Evolutionary conservation across 2,329 filamentous ascomycete species (phyloP), one percentile per base, ranked within the genome.

Genomic region (Drechslerella dactyloides): DNA sequence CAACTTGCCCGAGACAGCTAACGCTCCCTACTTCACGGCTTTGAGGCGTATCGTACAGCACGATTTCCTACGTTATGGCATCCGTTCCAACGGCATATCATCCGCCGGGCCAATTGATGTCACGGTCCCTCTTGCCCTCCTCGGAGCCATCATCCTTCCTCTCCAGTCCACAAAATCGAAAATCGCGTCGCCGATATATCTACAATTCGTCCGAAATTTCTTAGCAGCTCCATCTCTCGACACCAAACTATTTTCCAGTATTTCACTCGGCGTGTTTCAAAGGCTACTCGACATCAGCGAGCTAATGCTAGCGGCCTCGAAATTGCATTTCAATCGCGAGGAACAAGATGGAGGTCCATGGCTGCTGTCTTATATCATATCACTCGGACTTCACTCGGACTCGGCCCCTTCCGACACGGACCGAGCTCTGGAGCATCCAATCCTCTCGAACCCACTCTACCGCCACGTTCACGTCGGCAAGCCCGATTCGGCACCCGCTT

Each of bases 361-460:
- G 66, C 30, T 70, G 15, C 27, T 70, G 7, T 63, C 66, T 10
- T 70, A 59, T 24, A 53, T 70, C 10, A 30, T 59, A 21, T 54
- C 59, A 4, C 50, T 70, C 8, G 40, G 40, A 1, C 44, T 48
- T 48, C 21, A 15, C 21, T 2, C 44, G 15, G 44, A 48, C 19
- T 48, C 19, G 2, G 44, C 17, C 6, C 11, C 19, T 19, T 48
- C 44, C 6, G 8, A 19, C 8, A 23, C 2, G 44, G 17, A 48
- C 50, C 53, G 33, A 58, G 44, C 27, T n/a, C 54, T 13, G 40
- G 21, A 21, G 27, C 40, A 17, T 19, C 17, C 13, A 23, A 48
- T 64, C 17, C 11, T 54, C n/a, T 70, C 54, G 1, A 52, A 63
- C 37, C 37, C 44, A 4, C 24, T 59, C 11, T 70, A 59, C 27